Base-by-base conservation (phyloP, 495 filamentous ascomycete genomes). In the Bathelium albidoporum region DNA sequence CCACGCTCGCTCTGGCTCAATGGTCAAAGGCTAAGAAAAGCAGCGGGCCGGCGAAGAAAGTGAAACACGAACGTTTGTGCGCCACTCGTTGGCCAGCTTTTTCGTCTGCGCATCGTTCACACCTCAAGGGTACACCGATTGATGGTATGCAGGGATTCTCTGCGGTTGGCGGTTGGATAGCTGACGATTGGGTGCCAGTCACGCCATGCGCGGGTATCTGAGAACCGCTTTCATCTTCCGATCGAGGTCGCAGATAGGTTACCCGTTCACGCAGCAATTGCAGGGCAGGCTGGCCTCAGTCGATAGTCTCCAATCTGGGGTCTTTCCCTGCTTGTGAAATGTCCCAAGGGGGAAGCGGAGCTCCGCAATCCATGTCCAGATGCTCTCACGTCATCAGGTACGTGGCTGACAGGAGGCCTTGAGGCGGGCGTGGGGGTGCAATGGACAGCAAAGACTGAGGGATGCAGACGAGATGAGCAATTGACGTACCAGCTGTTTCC, bases 401-500 rank as follows among this genome's bases (percentile, higher is more conserved):
- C 12, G 22, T 55, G 36, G 36, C 14, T 39, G 61, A 62, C 59
- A 58, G 44, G 5, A 58, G 61, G 60, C 59, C 53, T 64, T 49
- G 67, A 66, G 64, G 68, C 36, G 44, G 34, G 16, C 10, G 53
- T 44, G 58, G 31, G 52, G 55, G 32, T 24, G 36, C 49, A 60
- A 24, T 53, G 16, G 36, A 34, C 64, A 31, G 36, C 34, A 31
- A 52, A 66, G 53, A 31, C 32, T 18, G n/a, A 31, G 49, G 41
- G 69, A 60, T 49, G 52, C 34, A 49, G 32, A 29, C 9, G 9
- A 36, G 58, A 36, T 60, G 58, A 60, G 41, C 16, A 31, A 31
- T 59, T 60, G 49, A 81, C 89, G 78, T 87, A 97, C 94, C 94
- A 98, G 59, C 89, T 89, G 77, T 97, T 98, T 34, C 94, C 94